A percentile compares a stretch with the other conserved stretches of the same genome.
phyloP scores from a whole-genome alignment of 2,329 filamentous ascomycete genomes.

The Colletotrichum sojae region DNA sequence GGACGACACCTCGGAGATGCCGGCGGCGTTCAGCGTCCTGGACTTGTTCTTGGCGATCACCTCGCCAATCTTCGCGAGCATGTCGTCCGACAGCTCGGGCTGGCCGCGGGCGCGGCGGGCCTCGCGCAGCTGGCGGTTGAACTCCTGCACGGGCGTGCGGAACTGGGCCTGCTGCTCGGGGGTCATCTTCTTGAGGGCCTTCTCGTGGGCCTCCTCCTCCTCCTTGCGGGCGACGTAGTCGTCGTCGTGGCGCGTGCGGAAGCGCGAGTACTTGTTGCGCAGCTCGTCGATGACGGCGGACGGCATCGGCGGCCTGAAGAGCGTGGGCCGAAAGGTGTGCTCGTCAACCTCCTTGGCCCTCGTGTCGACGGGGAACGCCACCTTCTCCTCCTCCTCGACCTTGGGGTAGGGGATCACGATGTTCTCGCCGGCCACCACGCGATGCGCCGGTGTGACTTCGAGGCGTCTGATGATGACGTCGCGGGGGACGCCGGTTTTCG shows the following conservation, averaged over 20 bases:
- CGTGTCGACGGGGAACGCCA: slow-evolving; percentile 75
- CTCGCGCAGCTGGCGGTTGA: slow-evolving; percentile 68
- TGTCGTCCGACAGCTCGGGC: slow-evolving; percentile 69
- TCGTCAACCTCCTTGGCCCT: slow-evolving; percentile 81
- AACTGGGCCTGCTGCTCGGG: slow-evolving; percentile 66
- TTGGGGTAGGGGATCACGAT: slow-evolving; percentile 82
- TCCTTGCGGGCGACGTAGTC: slow-evolving; percentile 79
- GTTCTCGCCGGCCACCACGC: slow-evolving; percentile 79
- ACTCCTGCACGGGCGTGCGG: slow-evolving; percentile 72
- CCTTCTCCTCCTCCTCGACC: slow-evolving; percentile 60
- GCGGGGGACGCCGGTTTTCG: slow-evolving; percentile 72
- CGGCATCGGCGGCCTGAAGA: slow-evolving; percentile 85
- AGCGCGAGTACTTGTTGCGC: slow-evolving; percentile 84
- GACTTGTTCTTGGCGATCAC: slow-evolving; percentile 71
- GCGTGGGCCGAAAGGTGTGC: slow-evolving; percentile 80
- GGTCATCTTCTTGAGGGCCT: slow-evolving; percentile 67
- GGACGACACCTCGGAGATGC: slow-evolving; percentile 49
- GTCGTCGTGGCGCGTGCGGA: slow-evolving; percentile 84
- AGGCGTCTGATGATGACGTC: slow-evolving; percentile 86
- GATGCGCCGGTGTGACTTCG: slow-evolving; percentile 46
- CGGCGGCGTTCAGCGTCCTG: slow-evolving; percentile 54
- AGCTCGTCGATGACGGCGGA: slow-evolving; percentile 85
- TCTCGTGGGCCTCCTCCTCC: slow-evolving; percentile 66
- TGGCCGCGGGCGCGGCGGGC: slow-evolving; percentile 67
- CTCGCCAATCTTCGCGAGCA: slow-evolving; percentile 74